Conservation (phyloP, 2,329 filamentous ascomycete species). For the Xylariaceae sp. region DNA sequence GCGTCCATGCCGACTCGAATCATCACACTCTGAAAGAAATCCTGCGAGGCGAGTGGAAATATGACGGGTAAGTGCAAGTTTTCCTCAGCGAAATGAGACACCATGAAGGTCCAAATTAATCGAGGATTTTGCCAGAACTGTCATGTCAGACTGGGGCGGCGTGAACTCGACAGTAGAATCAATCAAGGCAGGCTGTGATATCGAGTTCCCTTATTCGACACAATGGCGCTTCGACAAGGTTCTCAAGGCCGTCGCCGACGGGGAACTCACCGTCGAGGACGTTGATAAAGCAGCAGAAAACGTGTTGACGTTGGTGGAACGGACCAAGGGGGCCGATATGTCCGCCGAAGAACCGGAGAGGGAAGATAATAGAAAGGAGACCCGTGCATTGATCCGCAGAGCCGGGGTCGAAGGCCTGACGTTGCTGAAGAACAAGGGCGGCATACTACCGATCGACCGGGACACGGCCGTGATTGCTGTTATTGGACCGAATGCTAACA, state of each 20-base stretch:
- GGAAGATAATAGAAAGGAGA: slow-evolving; percentile 53
- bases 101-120: slow-evolving; percentile 18
- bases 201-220: slow-evolving; percentile 53
- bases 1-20: slow-evolving; percentile 55
- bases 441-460: slow-evolving; percentile 53
- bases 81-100: neutral
- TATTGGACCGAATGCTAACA: slow-evolving; percentile 63
- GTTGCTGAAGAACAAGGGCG: slow-evolving; percentile 57
- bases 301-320: slow-evolving; percentile 54
- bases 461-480: slow-evolving; percentile 56
- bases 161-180: slow-evolving; percentile 52
- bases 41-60: slow-evolving; percentile 57
- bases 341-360: slow-evolving; percentile 52
- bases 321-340: slow-evolving; percentile 56
- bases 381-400: slow-evolving; percentile 53
- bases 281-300: slow-evolving; percentile 57
- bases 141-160: slow-evolving; percentile 57
- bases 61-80: slow-evolving; percentile 45
- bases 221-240: slow-evolving; percentile 56
- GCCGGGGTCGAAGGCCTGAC: slow-evolving; percentile 59
- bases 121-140: slow-evolving; percentile 36
- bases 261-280: slow-evolving; percentile 42
- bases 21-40: slow-evolving; percentile 50
- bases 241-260: slow-evolving; percentile 46
- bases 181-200: slow-evolving; percentile 50